Base-by-base conservation (phyloP, 1,284 basidiomycete genomes). In the Hortiboletus rubellus region DNA sequence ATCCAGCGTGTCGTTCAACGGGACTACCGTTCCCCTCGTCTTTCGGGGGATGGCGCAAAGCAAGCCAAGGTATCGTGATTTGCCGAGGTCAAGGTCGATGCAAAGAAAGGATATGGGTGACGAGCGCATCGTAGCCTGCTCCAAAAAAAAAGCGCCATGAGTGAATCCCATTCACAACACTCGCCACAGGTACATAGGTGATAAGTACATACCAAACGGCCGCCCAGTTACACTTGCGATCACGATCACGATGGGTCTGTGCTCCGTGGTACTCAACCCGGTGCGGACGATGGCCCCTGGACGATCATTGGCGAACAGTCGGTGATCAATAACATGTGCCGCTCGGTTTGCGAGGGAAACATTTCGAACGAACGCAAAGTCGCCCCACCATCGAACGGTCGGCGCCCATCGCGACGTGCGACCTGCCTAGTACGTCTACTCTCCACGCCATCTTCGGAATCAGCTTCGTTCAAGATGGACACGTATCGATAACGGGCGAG, bases 201-300 rank as follows among this genome's bases (percentile, higher is more conserved):
- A 7, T n/a, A 3, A 43, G 5, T 33, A 56, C 65, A 1, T 47
- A 66, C 64, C 65, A 43, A 66, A 66, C 22, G 33, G 50, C 30
- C 17, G 18, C 24, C 52, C 46, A 18, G 1, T 46, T 3, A 44
- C 22, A 24, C 46, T 34, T 3, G 49, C 44, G 14, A 55, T 43
- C 37, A 50, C 17, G 9, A 66, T 33, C 40, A 66, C 47, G 3
- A 64, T 38, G 1, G 55, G 55, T 36, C 30, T 38, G 22, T 36
- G 36, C 1, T 12, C 30, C 14, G 5, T 31, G 1, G 24, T 14
- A 14, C 43, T 40, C 6, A 24, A 12, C 27, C 40, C 22, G 3
- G 42, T 36, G 12, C 47, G 52, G 38, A 66, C 45, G 33, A 66
- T 33, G 2, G 53, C 22, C 27, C 43, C 22, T 0, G 27, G 50